Percentiles rank a stretch among this genome's conserved stretches.
phyloP scores from a whole-genome alignment of 129 eudicot genomes.

The Helianthus tuberosus region DNA sequence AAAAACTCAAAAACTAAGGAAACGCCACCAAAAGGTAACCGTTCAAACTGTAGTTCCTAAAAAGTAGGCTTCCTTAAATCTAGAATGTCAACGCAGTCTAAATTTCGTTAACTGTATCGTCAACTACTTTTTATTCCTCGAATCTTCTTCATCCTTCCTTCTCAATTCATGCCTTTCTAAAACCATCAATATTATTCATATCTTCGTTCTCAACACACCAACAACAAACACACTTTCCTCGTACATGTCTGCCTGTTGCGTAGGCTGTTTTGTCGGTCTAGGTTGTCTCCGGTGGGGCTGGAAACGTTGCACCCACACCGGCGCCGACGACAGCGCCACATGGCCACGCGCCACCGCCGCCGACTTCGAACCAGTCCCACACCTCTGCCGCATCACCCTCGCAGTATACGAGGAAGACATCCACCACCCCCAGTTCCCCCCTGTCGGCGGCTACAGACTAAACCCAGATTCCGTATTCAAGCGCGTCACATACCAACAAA shows the following conservation, averaged over 20 bases:
- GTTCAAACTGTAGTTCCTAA: too few species aligned
- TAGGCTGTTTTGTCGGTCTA: conserved; percentile 50
- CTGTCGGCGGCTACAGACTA: conserved; percentile 52
- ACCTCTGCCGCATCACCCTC: conserved; percentile 56
- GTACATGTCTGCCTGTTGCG: conserved; percentile 63
- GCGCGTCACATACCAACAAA: conserved; percentile 60
- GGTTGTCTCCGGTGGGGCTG: conserved; percentile 78
- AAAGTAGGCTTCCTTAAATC: too few species aligned
- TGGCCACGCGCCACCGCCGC: conserved; percentile 67
- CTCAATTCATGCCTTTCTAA: too few species aligned
- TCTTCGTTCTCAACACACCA: too few species aligned
- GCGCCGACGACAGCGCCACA: conserved; percentile 69
- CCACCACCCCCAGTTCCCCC: conserved; percentile 47
- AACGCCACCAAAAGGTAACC: too few species aligned
- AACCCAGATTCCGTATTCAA: conserved; percentile 68
- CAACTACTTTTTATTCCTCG: too few species aligned
- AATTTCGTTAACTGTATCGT: too few species aligned
- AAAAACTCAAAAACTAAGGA: too few species aligned
- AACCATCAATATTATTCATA: too few species aligned
- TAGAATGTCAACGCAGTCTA: too few species aligned
- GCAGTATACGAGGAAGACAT: conserved; percentile 68
- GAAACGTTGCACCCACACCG: conserved; percentile 81
- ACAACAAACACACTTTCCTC: too few species aligned
- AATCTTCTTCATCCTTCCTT: too few species aligned
- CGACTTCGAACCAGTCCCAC: conserved; percentile 71